Base-by-base conservation (phyloP, 768 basidiomycete species). In the Collybia sordida region DNA sequence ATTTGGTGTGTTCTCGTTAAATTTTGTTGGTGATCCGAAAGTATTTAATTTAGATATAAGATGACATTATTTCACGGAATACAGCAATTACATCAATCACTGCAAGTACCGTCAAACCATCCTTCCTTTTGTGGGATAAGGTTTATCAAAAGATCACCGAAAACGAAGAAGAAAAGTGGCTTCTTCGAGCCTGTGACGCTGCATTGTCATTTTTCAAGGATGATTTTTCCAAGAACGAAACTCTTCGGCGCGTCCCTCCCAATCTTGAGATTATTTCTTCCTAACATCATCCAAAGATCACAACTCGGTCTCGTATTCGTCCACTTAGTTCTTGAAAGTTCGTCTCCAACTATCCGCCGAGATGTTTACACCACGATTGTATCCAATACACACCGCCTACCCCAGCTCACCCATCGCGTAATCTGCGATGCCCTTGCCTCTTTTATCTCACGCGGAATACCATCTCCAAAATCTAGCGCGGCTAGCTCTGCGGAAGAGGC, bases 91-190 rank as follows among this genome's bases (percentile, higher is more conserved):
- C 76, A 27, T 66, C 75, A 1, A 63, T 89, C n/a, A 61, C 65
- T 15, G 65, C 82, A 0, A 69, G 72, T 12, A 59, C 70, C 11
- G 69, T 79, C 19, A 97, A 93, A 62, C 89, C 92, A 0, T 86
- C 89, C 1, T 97, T 97, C 70, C 66, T 98, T 35, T 58, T 95
- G 12, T 92, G 83, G 82, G 93, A 96, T 46, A 93, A 90, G 63
- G 83, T 91, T 0, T 93, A 92, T 59, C 81, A 85, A 51, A 93
- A 90, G 62, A 55, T 87, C 14, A 69, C 72, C 6, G 77, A 81
- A 5, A 57, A 73, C 0, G 76, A 77, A 2, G 92, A 92, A 14
- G 84, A 91, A 48, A 59, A 56, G 11, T 97, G 94, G 95, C 67
- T 97, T 1, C 68, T 92, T 12, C 78, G 85, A 25, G 86, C 88